Base-by-base conservation (phyloP, 805 yeast genomes). In the Starmera quercuum region DNA sequence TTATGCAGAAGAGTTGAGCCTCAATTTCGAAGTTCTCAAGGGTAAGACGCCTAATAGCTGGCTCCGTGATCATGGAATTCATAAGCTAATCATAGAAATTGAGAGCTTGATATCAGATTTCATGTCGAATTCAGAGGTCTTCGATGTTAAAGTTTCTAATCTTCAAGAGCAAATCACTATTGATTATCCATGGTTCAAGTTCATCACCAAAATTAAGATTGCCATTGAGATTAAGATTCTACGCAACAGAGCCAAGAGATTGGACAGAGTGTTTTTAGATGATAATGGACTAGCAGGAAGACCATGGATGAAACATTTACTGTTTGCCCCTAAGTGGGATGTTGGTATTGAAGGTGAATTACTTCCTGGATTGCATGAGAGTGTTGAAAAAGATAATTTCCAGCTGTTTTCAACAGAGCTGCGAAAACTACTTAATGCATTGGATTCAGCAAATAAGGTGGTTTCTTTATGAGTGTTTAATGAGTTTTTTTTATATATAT, bases 151-250 rank as follows among this genome's bases (percentile, higher is more conserved):
- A 39, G 66, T 69, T 14, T 46, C 48, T 4, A 51, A 62, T 2
- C 61, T 84, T 19, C 76, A 74, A 41, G 56, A 59, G 2, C 64
- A 69, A 22, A 71, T 78, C 35, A 56, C 66, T 1, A 59, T 67
- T 28, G 97, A 85, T 45, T 81, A 72, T 46, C 87, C 96, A 2
- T 82, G 95, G 87, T 85, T 79, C 61, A 64, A 69, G 41, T 59
- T 69, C 33, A 68, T 64, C 42, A 70, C 65, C 42, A 85, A 85
- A 54, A 49, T 83, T 24, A 66, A 61, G 32, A 63, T 77, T 5
- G 78, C 76, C 32, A 68, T 80, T 12, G 68, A 70, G 35, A 62
- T 80, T 36, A 71, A 78, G 36, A 52, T 71, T 20, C 58, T 73
- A 6, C 78, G 79, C 42, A 59, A 62, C 34, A 73, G 71, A 45